These are phyloP conservation scores for Candida pini DNA, from an alignment of 805 yeast genomes.

Conservation along the genomic window DNA sequence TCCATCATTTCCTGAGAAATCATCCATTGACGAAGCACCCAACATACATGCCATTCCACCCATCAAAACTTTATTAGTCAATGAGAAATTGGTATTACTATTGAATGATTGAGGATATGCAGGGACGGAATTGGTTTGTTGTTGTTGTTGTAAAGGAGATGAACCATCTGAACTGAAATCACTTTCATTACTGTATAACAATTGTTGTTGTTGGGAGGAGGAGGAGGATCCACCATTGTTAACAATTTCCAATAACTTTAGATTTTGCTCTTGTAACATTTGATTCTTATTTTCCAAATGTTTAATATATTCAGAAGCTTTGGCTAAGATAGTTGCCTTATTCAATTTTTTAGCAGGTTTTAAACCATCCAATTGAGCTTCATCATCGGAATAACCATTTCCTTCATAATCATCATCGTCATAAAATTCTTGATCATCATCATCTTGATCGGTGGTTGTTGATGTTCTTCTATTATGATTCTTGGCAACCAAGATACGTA, in stretches of 20 bases:
- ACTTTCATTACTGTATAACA: slow-evolving; percentile 16
- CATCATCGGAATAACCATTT: slow-evolving; percentile 52
- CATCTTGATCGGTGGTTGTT: slow-evolving; percentile 30
- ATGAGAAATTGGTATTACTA: slow-evolving; percentile 10
- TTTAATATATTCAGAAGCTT: slow-evolving; percentile 72
- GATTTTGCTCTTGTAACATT: slow-evolving; percentile 42
- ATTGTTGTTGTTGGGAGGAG: slow-evolving; percentile 12
- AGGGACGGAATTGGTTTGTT: slow-evolving; percentile 6
- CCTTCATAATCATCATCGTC: slow-evolving; percentile 44
- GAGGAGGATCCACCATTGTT: slow-evolving; percentile 9
- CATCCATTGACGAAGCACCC: slow-evolving; percentile 56
- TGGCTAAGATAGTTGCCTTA: slow-evolving; percentile 69
- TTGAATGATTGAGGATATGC: slow-evolving; percentile 13
- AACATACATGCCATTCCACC: slow-evolving; percentile 63
- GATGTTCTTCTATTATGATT: slow-evolving; percentile 33
- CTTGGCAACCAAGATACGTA: slow-evolving; percentile 41
- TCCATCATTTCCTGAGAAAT: slow-evolving; percentile 25
- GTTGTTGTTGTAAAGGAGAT: slow-evolving; percentile 10
- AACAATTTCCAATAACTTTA: slow-evolving; percentile 27
- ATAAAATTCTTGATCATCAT: slow-evolving; percentile 36
- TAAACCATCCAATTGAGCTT: slow-evolving; percentile 58
- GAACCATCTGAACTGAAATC: slow-evolving; percentile 15
- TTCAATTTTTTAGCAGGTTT: slow-evolving; percentile 72
- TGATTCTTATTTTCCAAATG: slow-evolving; percentile 64
- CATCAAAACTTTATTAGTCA: slow-evolving; percentile 45